These are phyloP conservation scores for Orbilia oligospora DNA, from an alignment of 2,329 filamentous ascomycete genomes.

Conservation along the genomic window DNA sequence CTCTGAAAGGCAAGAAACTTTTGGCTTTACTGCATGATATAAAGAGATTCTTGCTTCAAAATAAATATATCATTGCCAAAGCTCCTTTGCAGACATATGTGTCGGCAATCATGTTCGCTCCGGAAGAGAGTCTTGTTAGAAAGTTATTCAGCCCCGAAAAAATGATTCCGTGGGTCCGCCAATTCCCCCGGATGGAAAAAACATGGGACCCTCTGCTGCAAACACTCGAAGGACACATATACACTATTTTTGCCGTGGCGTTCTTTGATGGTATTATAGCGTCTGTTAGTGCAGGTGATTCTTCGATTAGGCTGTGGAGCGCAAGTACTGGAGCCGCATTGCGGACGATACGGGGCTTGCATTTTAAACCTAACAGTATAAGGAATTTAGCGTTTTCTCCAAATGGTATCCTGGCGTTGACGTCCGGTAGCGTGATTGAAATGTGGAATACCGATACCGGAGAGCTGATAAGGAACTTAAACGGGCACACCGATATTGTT, in stretches of 20 bases:
- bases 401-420: not conserved
- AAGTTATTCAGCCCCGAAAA: slow-evolving; percentile 4
- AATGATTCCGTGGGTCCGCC: not conserved
- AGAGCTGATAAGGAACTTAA: too few relatives aligned
- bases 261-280: slow-evolving; percentile 93
- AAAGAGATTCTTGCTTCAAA: slow-evolving; percentile 60
- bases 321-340: not conserved
- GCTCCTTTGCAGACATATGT: slow-evolving; percentile 32
- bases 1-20: not conserved
- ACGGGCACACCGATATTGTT: not conserved
- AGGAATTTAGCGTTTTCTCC: not conserved
- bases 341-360: not conserved
- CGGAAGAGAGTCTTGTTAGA: slow-evolving; percentile 16
- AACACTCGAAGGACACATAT: slow-evolving; percentile 84
- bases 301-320: slow-evolving; percentile 88
- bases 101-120: slow-evolving; percentile 36
- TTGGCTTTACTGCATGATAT: slow-evolving; percentile 62
- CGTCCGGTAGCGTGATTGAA: not conserved
- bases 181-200: slow-evolving; percentile 4
- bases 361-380: too few relatives aligned
- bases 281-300: slow-evolving; percentile 97
- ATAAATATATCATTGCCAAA: slow-evolving; percentile 19
- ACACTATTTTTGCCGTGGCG: slow-evolving; percentile 88
- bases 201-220: slow-evolving; percentile 6
- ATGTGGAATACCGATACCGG: too few relatives aligned